Evolutionary conservation across 441 rosid species (phyloP).

Genomic region (Bocquillonia castaneifolia): DNA sequence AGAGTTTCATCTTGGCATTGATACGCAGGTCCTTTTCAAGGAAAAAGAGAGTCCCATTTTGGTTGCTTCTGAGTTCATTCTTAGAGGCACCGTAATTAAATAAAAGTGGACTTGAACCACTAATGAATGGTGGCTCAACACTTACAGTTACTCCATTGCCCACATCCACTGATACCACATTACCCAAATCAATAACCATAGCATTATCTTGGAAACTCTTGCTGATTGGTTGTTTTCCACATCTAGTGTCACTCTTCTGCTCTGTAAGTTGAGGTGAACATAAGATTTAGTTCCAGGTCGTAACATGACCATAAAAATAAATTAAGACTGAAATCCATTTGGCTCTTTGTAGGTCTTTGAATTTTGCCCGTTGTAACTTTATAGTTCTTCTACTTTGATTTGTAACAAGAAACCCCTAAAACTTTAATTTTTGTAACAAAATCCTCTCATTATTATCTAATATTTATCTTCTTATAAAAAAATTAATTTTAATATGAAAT

Average conservation of each 20-base stretch:
- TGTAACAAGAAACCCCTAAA: no score
- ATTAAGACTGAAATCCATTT: not conserved
- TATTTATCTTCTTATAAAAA: no score
- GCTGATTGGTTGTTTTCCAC: not conserved
- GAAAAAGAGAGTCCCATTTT: slow-evolving; percentile 4
- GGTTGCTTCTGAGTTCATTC: not conserved
- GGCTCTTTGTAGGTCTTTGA: not conserved
- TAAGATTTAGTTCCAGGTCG: not conserved
- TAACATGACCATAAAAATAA: not conserved
- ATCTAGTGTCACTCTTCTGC: not conserved
- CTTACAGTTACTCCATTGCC: slow-evolving; percentile 12
- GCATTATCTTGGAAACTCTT: slow-evolving; percentile 5
- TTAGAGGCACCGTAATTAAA: slow-evolving; percentile 2
- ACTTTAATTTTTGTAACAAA: no score
- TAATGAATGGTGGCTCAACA: not conserved
- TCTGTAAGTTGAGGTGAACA: not conserved
- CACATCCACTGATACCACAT: not conserved
- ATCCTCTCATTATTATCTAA: no score
- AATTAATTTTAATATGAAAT: no score
- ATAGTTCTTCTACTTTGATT: no score
- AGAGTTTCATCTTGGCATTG: slow-evolving; percentile 1
- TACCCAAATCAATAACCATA: not conserved
- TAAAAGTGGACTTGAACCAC: not conserved
- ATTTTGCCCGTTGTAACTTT: no score
- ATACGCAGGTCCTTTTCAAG: slow-evolving; percentile 13